These are phyloP conservation scores for Bruguiera parviflora DNA, from an alignment of 345 rosid genomes.

Conservation along the genomic window DNA sequence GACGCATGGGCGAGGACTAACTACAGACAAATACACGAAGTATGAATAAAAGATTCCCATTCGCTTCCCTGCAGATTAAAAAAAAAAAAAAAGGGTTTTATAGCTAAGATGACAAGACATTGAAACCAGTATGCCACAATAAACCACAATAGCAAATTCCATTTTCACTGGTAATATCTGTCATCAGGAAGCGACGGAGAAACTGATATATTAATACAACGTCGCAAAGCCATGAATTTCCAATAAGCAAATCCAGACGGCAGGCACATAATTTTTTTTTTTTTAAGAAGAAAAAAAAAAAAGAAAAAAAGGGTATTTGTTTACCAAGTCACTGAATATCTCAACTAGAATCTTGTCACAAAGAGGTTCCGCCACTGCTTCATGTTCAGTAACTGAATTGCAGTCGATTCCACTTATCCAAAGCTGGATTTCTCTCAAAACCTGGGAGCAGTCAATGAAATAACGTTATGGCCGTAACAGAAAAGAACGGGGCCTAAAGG, in stretches of 20 bases:
- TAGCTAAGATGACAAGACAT: neutral
- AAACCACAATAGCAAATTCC: neutral
- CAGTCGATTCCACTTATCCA: slow-evolving; percentile 30
- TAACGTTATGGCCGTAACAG: neutral
- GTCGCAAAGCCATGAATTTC: neutral
- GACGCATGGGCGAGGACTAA: slow-evolving; percentile 31
- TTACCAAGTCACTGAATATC: slow-evolving; percentile 53
- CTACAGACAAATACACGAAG: slow-evolving; percentile 45
- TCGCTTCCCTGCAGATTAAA: slow-evolving; percentile 36
- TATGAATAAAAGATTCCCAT: slow-evolving; percentile 44
- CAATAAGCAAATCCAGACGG: neutral
- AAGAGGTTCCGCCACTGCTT: neutral
- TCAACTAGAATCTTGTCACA: slow-evolving; percentile 23
- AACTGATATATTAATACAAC: neutral
- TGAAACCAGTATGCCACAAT: neutral
- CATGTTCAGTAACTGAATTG: slow-evolving; percentile 21
- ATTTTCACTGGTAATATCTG: slow-evolving; percentile 46
- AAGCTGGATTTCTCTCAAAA: slow-evolving; percentile 44
- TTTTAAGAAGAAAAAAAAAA: too few species aligned
- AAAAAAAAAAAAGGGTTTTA: slow-evolving; percentile 9
- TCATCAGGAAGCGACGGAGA: slow-evolving; percentile 10
- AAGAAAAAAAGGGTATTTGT: neutral
- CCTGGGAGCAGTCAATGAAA: slow-evolving; percentile 25
- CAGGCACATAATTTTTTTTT: neutral
- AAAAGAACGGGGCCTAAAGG: too few species aligned